Conservation (phyloP, 2,329 filamentous ascomycete genomes). For the Fusarium circinatum region DNA sequence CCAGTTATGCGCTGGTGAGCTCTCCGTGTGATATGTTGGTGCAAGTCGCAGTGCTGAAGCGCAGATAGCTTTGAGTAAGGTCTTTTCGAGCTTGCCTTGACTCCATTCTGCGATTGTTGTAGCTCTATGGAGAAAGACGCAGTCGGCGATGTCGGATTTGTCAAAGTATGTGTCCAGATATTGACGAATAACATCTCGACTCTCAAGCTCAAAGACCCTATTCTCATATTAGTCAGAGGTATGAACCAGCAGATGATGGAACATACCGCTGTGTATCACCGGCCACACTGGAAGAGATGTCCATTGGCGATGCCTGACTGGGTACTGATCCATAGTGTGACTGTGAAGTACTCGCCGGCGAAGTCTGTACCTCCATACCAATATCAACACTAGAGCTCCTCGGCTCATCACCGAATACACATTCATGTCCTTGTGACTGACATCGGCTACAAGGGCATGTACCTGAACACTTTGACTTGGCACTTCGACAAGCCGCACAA, state of each 20-base stretch:
- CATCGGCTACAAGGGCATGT: conserved; percentile 47
- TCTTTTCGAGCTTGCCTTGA: conserved; percentile 27
- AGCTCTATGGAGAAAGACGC: conserved; percentile 37
- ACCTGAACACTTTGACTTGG: conserved; percentile 52
- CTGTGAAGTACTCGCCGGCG: conserved; percentile 6
- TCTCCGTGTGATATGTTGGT: neutral
- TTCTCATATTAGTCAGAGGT: neutral
- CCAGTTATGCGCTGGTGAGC: conserved; percentile 16
- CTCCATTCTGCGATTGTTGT: conserved; percentile 41
- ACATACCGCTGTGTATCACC: neutral
- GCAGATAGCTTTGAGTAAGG: conserved; percentile 36
- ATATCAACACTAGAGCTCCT: neutral
- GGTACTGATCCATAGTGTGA: conserved; percentile 4
- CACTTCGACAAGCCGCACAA: conserved; percentile 48
- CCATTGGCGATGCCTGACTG: neutral
- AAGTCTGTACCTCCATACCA: neutral
- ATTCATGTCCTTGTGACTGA: conserved; percentile 23
- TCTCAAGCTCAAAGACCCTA: conserved; percentile 27
- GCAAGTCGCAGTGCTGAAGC: conserved; percentile 9
- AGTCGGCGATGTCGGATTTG: conserved; percentile 24
- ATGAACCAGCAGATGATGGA: accelerated
- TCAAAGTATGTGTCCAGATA: conserved; percentile 41
- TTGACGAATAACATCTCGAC: neutral
- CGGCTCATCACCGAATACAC: neutral
- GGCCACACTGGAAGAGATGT: neutral